Evolutionary conservation across 495 filamentous ascomycete genomes (phyloP), one percentile per base, ranked within the genome.

Genomic region (Aspergillus egyptiacus): DNA sequence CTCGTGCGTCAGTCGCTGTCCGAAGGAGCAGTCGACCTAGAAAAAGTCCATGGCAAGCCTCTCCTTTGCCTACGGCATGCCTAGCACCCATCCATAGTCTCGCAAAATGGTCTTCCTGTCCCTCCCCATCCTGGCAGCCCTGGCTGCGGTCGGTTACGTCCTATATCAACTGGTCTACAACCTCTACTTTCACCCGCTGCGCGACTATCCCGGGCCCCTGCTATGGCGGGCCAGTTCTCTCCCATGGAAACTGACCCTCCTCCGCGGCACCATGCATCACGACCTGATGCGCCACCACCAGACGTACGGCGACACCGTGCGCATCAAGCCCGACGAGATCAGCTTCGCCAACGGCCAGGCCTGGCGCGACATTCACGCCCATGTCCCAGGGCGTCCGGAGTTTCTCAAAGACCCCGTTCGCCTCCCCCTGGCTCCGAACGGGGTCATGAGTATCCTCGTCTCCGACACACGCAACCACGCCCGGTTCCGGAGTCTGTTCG

Each of bases 301-400:
- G 23, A 0, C 17, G 5, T 47, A 47, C 23, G 44, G 44, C 31
- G 31, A 34, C 1, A 15, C 17, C 1, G 32, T 47, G 11, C 44
- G 44, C 13, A 17, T 47, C 5, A 22, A 19, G 6, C 44, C 44
- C 1, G 33, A 47, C 20, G 44, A 47, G 11, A 19, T 47, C 6
- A 25, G 19, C 19, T 47, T n/a, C 23, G 20, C 23, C 3, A 47
- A 23, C 20, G 13, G 19, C 10, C 17, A 47, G 2, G 44, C 32
- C 44, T 47, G 44, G 44, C 13, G 13, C 32, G 44, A 36, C 22
- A 37, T 47, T n/a, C 20, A 47, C 32, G 44, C 17, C 4, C 43
- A 34, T 22, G 20, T 23, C n/a, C 23, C 23, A 3, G 38, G 38
- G 2, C 23, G 24, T 5, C n/a, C 19, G 2, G n/a, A 28, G n/a